A percentile compares a stretch with the other conserved stretches of the same genome.
Conservation (phyloP, 371 early-diverging fungal genomes). For the Apophysomyces ossiformis region DNA sequence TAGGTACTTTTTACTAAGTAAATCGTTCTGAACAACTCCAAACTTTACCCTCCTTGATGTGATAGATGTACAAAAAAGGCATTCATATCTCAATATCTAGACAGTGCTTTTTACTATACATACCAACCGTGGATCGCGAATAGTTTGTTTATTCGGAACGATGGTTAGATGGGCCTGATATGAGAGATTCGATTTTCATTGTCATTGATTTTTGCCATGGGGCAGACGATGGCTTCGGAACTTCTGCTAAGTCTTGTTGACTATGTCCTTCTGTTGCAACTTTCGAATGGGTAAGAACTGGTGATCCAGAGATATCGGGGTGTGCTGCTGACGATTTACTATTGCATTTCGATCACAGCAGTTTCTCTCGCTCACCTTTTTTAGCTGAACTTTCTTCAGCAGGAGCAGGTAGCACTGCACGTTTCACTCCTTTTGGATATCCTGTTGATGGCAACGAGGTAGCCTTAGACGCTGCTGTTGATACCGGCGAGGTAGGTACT, state of each 20-base stretch:
- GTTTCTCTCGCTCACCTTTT: background rate
- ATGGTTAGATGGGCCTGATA: slow-evolving; percentile 18
- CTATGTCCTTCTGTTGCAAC: background rate
- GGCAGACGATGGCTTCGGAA: background rate
- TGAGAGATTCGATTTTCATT: slow-evolving; percentile 38
- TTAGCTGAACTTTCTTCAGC: background rate
- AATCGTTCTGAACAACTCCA: too few relatives aligned
- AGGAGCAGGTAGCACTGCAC: slow-evolving; percentile 4
- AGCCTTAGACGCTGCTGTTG: slow-evolving; percentile 1
- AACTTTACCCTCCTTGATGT: too few relatives aligned
- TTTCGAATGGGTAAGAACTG: background rate
- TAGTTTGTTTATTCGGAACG: too few relatives aligned
- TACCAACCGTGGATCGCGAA: too few relatives aligned
- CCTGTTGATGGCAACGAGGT: background rate
- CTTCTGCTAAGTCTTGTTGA: background rate
- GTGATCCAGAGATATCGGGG: background rate
- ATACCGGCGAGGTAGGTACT: background rate
- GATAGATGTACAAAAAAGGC: too few relatives aligned
- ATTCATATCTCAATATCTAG: too few relatives aligned
- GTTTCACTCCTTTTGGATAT: slow-evolving; percentile 2
- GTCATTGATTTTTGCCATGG: slow-evolving; percentile 25
- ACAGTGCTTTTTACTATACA: too few relatives aligned
- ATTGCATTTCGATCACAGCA: background rate
- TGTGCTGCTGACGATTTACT: background rate
- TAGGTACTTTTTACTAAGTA: too few relatives aligned